A percentile compares a stretch with the other conserved stretches of the same genome.
These are phyloP conservation scores for Exophiala phaeomuriformis DNA, from an alignment of 2,329 filamentous ascomycete species.

Conservation along the genomic window DNA sequence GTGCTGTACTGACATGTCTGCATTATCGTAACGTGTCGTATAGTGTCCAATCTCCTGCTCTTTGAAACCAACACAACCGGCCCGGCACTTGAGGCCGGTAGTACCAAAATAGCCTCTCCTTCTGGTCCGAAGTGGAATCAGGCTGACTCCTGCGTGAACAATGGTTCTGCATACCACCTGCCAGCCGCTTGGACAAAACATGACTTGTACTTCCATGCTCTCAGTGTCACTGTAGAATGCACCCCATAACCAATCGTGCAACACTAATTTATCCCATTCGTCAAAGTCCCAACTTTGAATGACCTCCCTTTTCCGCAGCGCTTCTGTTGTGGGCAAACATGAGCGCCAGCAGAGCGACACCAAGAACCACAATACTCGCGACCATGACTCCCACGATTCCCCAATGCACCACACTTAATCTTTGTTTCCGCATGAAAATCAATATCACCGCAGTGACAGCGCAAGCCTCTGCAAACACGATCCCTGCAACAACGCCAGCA, in stretches of 20 bases:
- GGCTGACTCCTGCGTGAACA: no score
- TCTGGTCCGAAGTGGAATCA: no score
- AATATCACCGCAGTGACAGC: conserved; percentile 14
- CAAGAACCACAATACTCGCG: conserved; percentile 10
- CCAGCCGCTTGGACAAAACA: no score
- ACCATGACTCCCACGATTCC: conserved; percentile 12
- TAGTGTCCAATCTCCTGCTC: no score
- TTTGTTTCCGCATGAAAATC: conserved; percentile 18
- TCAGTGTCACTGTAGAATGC: no score
- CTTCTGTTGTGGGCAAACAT: conserved; percentile 8
- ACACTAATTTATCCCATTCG: background rate
- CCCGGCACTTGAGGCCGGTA: no score
- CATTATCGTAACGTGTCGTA: no score
- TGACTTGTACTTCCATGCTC: no score
- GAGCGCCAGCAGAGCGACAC: conserved; percentile 10
- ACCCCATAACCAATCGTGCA: background rate
- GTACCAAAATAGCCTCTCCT: no score
- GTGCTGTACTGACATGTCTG: no score
- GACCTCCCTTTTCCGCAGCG: background rate
- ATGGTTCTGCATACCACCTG: no score
- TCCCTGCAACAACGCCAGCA: conserved; percentile 62
- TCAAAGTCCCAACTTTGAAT: background rate
- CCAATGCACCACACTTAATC: conserved; percentile 16
- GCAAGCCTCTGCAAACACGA: conserved; percentile 48
- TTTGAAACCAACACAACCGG: no score